A percentile compares a stretch with the other conserved stretches of the same genome.
These are phyloP conservation scores for Tricladium varicosporioides DNA, from an alignment of 2,329 filamentous ascomycete species.

Conservation along the genomic window DNA sequence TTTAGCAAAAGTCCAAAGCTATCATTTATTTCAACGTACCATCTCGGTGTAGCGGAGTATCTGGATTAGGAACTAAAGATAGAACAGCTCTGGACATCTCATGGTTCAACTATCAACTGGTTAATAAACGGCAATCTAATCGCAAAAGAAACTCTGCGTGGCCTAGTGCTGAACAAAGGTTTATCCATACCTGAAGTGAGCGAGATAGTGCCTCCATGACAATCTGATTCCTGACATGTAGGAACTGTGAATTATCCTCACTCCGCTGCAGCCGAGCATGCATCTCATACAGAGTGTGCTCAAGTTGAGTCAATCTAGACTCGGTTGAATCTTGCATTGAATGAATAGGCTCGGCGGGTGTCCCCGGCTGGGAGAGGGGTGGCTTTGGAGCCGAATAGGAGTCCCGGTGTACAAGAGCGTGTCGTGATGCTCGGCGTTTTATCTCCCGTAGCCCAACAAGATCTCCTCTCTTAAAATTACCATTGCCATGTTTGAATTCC, in stretches of 20 bases:
- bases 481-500: constrained; percentile 98
- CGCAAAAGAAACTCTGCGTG: neutral
- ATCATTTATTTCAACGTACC: constrained; percentile 52
- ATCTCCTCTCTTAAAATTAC: constrained; percentile 94
- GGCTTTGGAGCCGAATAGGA: constrained; percentile 78
- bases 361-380: constrained; percentile 73
- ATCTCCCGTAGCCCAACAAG: constrained; percentile 90
- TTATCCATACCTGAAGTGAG: constrained; percentile 58
- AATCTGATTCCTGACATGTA: constrained; percentile 78
- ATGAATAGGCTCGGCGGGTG: constrained; percentile 79
- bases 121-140: constrained; percentile 23
- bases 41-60: constrained; percentile 77
- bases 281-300: constrained; percentile 81
- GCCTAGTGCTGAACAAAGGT: constrained; percentile 44
- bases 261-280: constrained; percentile 72
- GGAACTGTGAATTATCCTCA: constrained; percentile 77
- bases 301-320: constrained; percentile 69
- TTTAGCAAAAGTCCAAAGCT: constrained; percentile 28
- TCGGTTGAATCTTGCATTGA: constrained; percentile 72
- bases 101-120: constrained; percentile 68
- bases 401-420: constrained; percentile 90
- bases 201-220: constrained; percentile 78
- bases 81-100: constrained; percentile 77
- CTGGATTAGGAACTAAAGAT: constrained; percentile 69
- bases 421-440: constrained; percentile 88